Conservation (phyloP, 2,329 filamentous ascomycete species). For the Penicillium sp. region DNA sequence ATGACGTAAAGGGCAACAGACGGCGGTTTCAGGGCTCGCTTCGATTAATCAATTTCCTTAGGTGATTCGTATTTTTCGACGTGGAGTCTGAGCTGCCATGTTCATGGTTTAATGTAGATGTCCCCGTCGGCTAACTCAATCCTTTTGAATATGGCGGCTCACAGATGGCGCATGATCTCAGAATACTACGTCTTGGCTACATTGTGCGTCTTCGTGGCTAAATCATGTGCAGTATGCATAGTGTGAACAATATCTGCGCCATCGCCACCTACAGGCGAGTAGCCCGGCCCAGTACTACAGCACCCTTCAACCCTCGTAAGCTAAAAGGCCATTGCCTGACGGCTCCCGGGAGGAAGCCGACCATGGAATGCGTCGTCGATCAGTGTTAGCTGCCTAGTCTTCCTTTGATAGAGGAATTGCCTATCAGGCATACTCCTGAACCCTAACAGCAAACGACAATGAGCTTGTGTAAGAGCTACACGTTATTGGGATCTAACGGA, state of each 20-base stretch:
- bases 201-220: neutral
- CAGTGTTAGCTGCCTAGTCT: neutral
- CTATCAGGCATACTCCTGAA: neutral
- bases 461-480: neutral
- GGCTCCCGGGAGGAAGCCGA: neutral
- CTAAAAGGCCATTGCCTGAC: neutral
- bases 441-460: neutral
- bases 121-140: neutral
- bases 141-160: neutral
- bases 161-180: neutral
- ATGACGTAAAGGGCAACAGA: slow-evolving; percentile 20
- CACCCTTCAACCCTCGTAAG: neutral
- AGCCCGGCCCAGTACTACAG: too few species aligned
- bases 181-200: neutral
- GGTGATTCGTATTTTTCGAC: neutral
- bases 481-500: neutral
- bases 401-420: neutral
- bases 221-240: slow-evolving; percentile 1
- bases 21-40: slow-evolving; percentile 12
- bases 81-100: too few species aligned
- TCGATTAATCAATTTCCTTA: neutral
- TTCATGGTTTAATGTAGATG: too few species aligned
- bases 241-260: neutral
- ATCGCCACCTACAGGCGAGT: too few species aligned
- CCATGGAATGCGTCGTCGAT: slow-evolving; percentile 6